These are phyloP conservation scores for Volutella citrinella DNA, from an alignment of 2,329 filamentous ascomycete species.

Conservation along the genomic window DNA sequence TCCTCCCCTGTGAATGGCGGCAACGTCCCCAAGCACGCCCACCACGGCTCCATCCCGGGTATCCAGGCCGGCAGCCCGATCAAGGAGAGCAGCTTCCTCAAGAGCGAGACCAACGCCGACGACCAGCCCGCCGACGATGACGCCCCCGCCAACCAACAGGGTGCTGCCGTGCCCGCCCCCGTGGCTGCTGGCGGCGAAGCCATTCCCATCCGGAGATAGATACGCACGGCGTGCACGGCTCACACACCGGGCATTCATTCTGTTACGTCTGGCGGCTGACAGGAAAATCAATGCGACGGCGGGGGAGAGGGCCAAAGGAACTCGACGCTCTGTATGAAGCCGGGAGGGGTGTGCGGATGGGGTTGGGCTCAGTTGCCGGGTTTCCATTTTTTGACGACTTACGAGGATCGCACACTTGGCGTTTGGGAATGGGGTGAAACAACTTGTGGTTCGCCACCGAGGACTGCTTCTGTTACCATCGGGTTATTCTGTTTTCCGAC, in stretches of 20 bases:
- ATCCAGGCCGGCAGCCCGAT: slow-evolving; percentile 72
- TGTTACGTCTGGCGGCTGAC: too few species aligned
- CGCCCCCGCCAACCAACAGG: slow-evolving; percentile 4
- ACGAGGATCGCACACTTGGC: slow-evolving; percentile 28
- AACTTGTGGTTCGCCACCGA: slow-evolving; percentile 23
- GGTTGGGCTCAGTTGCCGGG: too few species aligned
- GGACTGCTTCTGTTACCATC: slow-evolving; percentile 20
- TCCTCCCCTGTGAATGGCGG: slow-evolving; percentile 57
- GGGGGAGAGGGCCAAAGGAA: too few species aligned
- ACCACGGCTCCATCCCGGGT: slow-evolving; percentile 42
- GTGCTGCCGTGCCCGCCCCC: slow-evolving; percentile 11
- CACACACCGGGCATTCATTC: too few species aligned
- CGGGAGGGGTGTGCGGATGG: too few species aligned
- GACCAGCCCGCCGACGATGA: slow-evolving; percentile 24
- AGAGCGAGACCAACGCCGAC: slow-evolving; percentile 75
- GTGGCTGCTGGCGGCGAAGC: slow-evolving; percentile 30
- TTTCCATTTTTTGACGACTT: slow-evolving; percentile 26
- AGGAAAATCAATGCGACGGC: too few species aligned
- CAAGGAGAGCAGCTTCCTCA: slow-evolving; percentile 85
- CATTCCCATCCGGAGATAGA: slow-evolving; percentile 63
- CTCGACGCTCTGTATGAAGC: slow-evolving; percentile 15
- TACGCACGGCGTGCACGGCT: too few species aligned
- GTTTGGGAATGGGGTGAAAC: slow-evolving; percentile 24
- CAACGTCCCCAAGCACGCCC: slow-evolving; percentile 36
- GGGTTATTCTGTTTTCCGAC: slow-evolving; percentile 15